Evolutionary conservation across 129 eudicot species (phyloP).

Genomic region (Flaveria ramosissima): DNA sequence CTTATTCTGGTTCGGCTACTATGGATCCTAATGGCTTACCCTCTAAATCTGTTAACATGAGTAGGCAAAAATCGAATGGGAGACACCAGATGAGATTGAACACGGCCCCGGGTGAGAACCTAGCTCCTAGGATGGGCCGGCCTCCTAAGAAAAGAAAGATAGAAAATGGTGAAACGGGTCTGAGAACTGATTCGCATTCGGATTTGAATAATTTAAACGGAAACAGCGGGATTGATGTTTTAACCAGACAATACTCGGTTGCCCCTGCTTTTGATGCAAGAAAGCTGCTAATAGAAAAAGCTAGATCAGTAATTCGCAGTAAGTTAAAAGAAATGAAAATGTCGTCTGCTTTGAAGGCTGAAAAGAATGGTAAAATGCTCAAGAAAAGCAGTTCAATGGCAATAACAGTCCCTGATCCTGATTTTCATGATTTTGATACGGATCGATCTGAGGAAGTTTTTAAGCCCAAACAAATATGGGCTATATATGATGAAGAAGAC

Average conservation of each 20-base stretch:
- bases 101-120: conserved; percentile 33
- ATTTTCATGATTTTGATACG: conserved; percentile 94
- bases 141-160: conserved; percentile 78
- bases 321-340: conserved; percentile 71
- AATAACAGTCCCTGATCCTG: conserved; percentile 91
- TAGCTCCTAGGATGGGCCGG: conserved; percentile 51
- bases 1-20: conserved; percentile 23
- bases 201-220: conserved; percentile 20
- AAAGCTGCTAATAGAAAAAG: conserved; percentile 71
- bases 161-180: conserved; percentile 45
- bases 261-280: conserved; percentile 72
- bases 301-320: conserved; percentile 62
- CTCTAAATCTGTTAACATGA: conserved; percentile 33
- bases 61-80: conserved; percentile 45
- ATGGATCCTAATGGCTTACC: conserved; percentile 57
- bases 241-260: conserved; percentile 42
- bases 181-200: conserved; percentile 40
- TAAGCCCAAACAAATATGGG: conserved; percentile 98
- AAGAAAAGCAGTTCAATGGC: conserved; percentile 58
- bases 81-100: conserved; percentile 43
- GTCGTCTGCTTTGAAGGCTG: conserved; percentile 47
- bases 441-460: conserved; percentile 90
- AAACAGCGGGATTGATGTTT: conserved; percentile 9
- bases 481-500: conserved; percentile 97
- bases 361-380: conserved; percentile 51